Base-by-base conservation (phyloP, 2,329 filamentous ascomycete genomes). In the Diplodia seriata region DNA sequence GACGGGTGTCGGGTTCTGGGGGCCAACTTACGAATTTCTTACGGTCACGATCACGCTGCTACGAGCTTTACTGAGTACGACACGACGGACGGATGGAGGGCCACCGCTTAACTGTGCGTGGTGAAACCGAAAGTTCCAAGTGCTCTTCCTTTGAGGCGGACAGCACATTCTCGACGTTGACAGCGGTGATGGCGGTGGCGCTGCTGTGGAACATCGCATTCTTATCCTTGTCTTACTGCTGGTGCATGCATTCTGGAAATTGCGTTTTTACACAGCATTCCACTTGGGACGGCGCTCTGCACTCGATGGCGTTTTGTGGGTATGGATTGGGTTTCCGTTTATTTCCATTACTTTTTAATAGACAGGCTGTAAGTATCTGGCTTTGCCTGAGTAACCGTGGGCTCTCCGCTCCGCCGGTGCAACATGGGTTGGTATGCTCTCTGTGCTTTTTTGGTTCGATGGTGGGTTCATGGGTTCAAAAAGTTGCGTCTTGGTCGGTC, bases 21-120 rank as follows among this genome's bases (percentile, higher is more conserved):
- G 53, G 59, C 59, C 67, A 72, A 72, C 61, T 74, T 69, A 78
- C 76, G 75, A 78, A 74, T 78, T 72, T 77, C 66, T 70, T 71
- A 76, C 64, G 73, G 73, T 73, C 73, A 78, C 72, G 75, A 78
- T 73, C 70, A 72, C 70, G 72, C 73, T 72, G 69, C 76, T 72
- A 78, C 74, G 75, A 76, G 72, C 74, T 72, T 65, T 72, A 50
- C 68, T 73, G 75, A 74, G 68, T 69, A 63, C 47, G 75, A 76
- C 70, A 69, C 55, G 74, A 75, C 76, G 77, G 75, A 78, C 75
- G 75, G 74, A 43, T 51, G 31, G 50, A 31, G 33, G 40, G 50
- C 62, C 26, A 65, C 49, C 62, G 62, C 62, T 54, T 65, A 55
- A 14, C 36, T 65, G 62, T 49, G 62, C 20, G 47, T 54, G 62